phyloP scores from a whole-genome alignment of 805 yeast genomes.

The Suhomyces tanzawaensis region DNA sequence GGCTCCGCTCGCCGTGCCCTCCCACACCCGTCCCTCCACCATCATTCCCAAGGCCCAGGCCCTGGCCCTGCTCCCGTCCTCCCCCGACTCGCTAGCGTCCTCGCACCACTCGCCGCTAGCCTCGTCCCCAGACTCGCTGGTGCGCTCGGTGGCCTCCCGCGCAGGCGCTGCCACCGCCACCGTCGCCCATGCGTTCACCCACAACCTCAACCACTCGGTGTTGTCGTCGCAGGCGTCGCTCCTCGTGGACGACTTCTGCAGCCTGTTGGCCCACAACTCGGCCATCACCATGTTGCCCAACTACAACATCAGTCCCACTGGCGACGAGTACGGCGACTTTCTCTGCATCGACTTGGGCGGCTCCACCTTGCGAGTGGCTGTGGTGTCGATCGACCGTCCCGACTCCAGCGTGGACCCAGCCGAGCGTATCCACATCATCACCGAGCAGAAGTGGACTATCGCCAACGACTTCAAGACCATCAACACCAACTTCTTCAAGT shows the following conservation, averaged over 20 bases:
- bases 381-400: constrained; percentile 29
- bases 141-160: constrained; percentile 4
- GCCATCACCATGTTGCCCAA: constrained; percentile 41
- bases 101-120: constrained; percentile 5
- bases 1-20: neutral
- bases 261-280: constrained; percentile 26
- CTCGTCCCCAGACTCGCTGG: constrained; percentile 1
- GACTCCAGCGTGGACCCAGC: constrained; percentile 1
- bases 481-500: constrained; percentile 40
- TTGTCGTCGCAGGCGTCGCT: constrained; percentile 10
- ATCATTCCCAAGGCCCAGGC: neutral
- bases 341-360: constrained; percentile 59
- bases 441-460: constrained; percentile 39
- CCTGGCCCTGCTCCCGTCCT: neutral
- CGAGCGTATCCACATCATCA: constrained; percentile 24
- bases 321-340: constrained; percentile 36
- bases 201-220: constrained; percentile 9
- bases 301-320: constrained; percentile 37
- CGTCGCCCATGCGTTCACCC: constrained; percentile 7
- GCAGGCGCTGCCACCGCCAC: constrained; percentile 2
- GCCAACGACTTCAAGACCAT: constrained; percentile 39
- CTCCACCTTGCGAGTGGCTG: constrained; percentile 47
- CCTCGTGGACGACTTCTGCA: constrained; percentile 23
- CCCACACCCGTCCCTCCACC: neutral
- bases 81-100: constrained; percentile 5